phyloP scores from a whole-genome alignment of 345 rosid species.

The Salix purpurea region DNA sequence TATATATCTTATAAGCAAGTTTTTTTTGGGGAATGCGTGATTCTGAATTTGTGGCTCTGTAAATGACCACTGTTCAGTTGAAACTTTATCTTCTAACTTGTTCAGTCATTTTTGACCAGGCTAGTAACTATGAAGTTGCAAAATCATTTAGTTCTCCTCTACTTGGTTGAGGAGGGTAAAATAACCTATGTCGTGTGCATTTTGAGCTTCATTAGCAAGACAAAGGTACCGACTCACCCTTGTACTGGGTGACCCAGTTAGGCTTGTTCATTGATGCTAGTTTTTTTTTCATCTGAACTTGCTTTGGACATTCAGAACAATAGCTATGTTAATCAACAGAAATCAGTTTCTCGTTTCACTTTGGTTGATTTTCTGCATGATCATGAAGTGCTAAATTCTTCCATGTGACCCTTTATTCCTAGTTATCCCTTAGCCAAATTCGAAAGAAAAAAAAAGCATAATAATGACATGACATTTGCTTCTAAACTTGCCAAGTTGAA shows the following conservation, averaged over 20 bases:
- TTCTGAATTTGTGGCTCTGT: not conserved
- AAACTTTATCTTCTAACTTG: not conserved
- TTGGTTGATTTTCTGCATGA: not conserved
- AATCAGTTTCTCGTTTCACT: not conserved
- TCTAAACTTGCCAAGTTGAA: not conserved
- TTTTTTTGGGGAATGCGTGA: not conserved
- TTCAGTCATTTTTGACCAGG: too few relatives aligned
- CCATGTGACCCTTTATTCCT: not conserved
- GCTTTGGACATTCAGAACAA: not conserved
- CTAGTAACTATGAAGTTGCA: too few relatives aligned
- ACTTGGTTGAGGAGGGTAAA: not conserved
- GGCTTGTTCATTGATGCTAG: not conserved
- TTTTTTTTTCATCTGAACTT: not conserved
- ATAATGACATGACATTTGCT: not conserved
- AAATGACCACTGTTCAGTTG: not conserved
- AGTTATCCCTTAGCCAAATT: not conserved
- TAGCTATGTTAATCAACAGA: not conserved
- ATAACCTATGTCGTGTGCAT: not conserved
- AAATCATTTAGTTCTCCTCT: too few relatives aligned
- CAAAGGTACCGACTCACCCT: not conserved
- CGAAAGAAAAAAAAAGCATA: not conserved
- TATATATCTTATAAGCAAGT: not conserved
- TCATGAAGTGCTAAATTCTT: not conserved
- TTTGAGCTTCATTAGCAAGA: not conserved
- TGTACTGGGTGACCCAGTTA: not conserved